A percentile compares a stretch with the other conserved stretches of the same genome.
These are phyloP conservation scores for Taphrina confusa DNA, from an alignment of 1,139 yeast genomes.

Conservation along the genomic window DNA sequence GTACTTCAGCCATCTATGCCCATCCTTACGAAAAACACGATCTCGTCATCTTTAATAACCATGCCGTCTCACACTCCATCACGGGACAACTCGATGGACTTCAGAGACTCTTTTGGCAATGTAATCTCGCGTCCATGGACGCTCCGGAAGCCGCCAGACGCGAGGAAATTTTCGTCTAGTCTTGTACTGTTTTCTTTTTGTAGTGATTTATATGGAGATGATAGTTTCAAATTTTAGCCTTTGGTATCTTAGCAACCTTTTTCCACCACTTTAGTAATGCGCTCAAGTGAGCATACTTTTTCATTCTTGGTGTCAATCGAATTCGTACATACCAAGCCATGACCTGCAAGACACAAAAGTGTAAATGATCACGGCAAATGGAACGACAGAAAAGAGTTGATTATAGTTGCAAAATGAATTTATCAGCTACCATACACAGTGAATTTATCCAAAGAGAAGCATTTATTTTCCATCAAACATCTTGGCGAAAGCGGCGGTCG, in stretches of 20 bases:
- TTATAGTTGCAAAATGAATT: too few species aligned
- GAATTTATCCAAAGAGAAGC: not conserved
- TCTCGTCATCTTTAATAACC: constrained; percentile 76
- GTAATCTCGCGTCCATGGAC: constrained; percentile 78
- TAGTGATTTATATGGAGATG: not conserved
- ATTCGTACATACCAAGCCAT: too few species aligned
- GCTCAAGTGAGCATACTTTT: too few species aligned
- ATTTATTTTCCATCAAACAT: constrained; percentile 40
- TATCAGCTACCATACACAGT: too few species aligned
- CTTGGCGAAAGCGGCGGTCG: constrained; percentile 52
- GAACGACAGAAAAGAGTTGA: not conserved
- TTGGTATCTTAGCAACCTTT: constrained; percentile 42
- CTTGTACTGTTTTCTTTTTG: not conserved
- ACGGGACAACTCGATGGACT: constrained; percentile 80
- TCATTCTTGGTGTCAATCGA: too few species aligned
- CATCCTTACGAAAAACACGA: constrained; percentile 84
- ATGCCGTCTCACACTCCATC: constrained; percentile 88
- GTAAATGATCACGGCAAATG: not conserved
- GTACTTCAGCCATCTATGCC: constrained; percentile 58
- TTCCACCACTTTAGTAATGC: too few species aligned
- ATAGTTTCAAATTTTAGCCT: not conserved
- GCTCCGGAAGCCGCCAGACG: constrained; percentile 54
- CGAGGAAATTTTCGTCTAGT: constrained; percentile 4
- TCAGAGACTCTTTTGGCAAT: constrained; percentile 88
- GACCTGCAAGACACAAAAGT: not conserved